phyloP scores from a whole-genome alignment of 2,329 filamentous ascomycete genomes.

The Talaromyces pinophilus region DNA sequence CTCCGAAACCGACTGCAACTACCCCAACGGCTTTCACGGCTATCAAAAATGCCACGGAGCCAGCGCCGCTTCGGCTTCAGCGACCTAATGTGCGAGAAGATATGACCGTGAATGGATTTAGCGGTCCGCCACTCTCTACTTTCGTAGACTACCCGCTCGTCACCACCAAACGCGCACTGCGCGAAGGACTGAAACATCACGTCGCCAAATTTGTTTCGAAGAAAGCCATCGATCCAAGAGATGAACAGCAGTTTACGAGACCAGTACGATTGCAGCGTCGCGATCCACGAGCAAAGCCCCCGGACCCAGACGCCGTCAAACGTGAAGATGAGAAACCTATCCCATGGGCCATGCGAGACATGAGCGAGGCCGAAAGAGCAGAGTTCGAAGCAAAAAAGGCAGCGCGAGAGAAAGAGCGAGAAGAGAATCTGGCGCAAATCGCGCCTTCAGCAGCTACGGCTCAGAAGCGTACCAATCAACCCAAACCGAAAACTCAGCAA shows the following conservation, averaged over 20 bases:
- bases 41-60: constrained; percentile 25
- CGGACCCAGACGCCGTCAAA: constrained; percentile 55
- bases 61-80: constrained; percentile 28
- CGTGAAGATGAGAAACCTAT: constrained; percentile 40
- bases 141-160: constrained; percentile 68
- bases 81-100: constrained; percentile 32
- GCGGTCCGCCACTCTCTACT: constrained; percentile 42
- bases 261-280: constrained; percentile 87
- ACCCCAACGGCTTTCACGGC: constrained; percentile 20
- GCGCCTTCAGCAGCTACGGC: constrained; percentile 73
- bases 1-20: constrained; percentile 26
- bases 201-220: constrained; percentile 77
- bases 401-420: constrained; percentile 81
- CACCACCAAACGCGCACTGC: constrained; percentile 77
- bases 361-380: constrained; percentile 68
- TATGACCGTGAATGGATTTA: constrained; percentile 46
- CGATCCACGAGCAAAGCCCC: constrained; percentile 66
- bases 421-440: constrained; percentile 87
- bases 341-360: constrained; percentile 43
- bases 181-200: constrained; percentile 81
- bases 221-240: constrained; percentile 64
- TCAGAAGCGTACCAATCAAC: constrained; percentile 66
- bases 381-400: constrained; percentile 62
- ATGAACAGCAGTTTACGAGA: constrained; percentile 80
- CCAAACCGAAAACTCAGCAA: constrained; percentile 79